A percentile compares a stretch with the other conserved stretches of the same genome.
Evolutionary conservation across 371 early-diverging fungal species (phyloP).

Genomic region (Dichotomocladium elegans): DNA sequence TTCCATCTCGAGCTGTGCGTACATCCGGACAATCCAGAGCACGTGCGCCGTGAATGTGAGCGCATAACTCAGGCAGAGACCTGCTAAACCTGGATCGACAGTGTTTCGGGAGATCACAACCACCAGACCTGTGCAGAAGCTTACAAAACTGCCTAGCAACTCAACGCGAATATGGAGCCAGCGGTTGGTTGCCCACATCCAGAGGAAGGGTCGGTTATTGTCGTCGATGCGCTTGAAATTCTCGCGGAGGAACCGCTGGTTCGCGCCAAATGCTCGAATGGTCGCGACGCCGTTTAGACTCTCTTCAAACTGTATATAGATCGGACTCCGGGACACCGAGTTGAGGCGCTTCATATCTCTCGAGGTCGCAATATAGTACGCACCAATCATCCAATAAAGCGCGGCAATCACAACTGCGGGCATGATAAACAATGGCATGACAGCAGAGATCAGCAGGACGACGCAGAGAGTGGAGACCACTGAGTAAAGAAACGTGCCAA

Average conservation of each 20-base stretch:
- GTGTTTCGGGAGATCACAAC: constrained; percentile 42
- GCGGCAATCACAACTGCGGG: constrained; percentile 49
- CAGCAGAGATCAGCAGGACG: constrained; percentile 34
- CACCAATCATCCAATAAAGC: constrained; percentile 47
- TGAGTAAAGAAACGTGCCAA: constrained; percentile 47
- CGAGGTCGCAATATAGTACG: constrained; percentile 67
- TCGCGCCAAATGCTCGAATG: constrained; percentile 73
- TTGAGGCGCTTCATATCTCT: constrained; percentile 90
- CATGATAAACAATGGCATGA: constrained; percentile 52
- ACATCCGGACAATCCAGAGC: constrained; percentile 77
- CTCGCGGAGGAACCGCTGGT: constrained; percentile 58
- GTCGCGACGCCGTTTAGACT: constrained; percentile 73
- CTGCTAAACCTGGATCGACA: constrained; percentile 75
- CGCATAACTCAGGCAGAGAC: constrained; percentile 74
- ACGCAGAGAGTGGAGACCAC: constrained; percentile 44
- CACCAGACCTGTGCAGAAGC: constrained; percentile 68
- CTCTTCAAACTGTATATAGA: constrained; percentile 76
- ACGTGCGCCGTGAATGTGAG: constrained; percentile 65
- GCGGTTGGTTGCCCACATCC: constrained; percentile 84
- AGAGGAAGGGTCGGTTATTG: constrained; percentile 79
- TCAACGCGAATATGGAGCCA: constrained; percentile 89
- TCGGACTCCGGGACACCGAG: constrained; percentile 74
- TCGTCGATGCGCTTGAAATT: constrained; percentile 55
- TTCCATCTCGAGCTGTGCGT: constrained; percentile 82
- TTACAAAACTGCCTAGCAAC: constrained; percentile 62